These are phyloP conservation scores for Pythium utonaiense DNA, from an alignment of 352 stramenopile genomes.

Conservation along the genomic window DNA sequence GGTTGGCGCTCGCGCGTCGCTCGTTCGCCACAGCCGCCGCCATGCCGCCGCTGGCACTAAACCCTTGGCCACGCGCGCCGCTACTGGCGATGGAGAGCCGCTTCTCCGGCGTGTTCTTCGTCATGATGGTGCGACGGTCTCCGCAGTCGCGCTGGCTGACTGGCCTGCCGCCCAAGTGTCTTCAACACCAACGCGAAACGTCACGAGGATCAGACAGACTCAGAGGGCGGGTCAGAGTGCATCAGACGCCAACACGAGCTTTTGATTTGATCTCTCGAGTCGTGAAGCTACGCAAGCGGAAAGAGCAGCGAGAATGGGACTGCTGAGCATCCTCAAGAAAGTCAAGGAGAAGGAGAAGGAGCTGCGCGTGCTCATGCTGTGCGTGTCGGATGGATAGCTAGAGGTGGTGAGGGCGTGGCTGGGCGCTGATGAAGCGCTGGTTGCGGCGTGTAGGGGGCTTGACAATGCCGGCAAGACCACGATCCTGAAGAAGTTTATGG, in stretches of 20 bases:
- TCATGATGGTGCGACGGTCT: neutral
- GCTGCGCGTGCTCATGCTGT: constrained; percentile 97
- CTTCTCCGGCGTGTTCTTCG: constrained; percentile 1
- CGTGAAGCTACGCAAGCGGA: neutral
- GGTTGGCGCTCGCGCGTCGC: constrained; percentile 12
- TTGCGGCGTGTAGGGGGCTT: constrained; percentile 74
- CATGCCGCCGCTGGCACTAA: neutral
- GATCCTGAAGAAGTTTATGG: constrained; percentile 97
- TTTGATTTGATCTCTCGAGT: neutral
- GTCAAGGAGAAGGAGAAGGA: constrained; percentile 99
- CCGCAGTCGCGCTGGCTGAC: neutral
- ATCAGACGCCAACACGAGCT: constrained; percentile 3
- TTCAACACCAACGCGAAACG: constrained; percentile 18
- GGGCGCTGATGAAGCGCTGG: neutral
- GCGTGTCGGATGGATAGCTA: constrained; percentile 6
- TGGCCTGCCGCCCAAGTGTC: neutral
- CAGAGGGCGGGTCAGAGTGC: constrained; percentile 10
- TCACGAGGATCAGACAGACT: constrained; percentile 11
- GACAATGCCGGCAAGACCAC: constrained; percentile 99
- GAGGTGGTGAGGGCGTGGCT: neutral
- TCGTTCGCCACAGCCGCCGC: neutral
- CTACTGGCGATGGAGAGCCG: neutral
- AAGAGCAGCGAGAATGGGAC: constrained; percentile 54
- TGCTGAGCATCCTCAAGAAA: constrained; percentile 95
- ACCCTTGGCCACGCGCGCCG: neutral